Evolutionary conservation across 805 yeast genomes (phyloP), one percentile per base, ranked within the genome.

Genomic region (Kazachstania bromeliacearum): DNA sequence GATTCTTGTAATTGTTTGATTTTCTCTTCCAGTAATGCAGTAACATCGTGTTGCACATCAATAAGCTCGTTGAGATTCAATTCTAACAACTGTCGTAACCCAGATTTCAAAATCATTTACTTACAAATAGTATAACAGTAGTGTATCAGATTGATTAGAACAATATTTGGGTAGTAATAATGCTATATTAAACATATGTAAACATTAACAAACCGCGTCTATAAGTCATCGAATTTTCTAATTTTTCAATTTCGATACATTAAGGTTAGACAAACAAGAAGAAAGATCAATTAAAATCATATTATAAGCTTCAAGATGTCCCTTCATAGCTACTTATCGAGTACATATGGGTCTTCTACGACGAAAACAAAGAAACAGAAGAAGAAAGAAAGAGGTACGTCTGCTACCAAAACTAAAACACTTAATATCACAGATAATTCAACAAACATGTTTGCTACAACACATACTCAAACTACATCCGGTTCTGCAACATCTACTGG

Each of bases 291-390:
- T n/a, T n/a, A n/a, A n/a, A n/a, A n/a, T n/a, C n/a, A n/a, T n/a
- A n/a, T n/a, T n/a, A n/a, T n/a, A n/a, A n/a, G n/a, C n/a, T n/a
- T n/a, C n/a, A n/a, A n/a, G n/a, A 68, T 68, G 73, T 67, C 73
- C 2, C 47, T 71, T 22, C 62, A 70, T 29, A 70, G 65, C 34
- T 72, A 71, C 41, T 52, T 73, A 28, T 57, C 67, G 6, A 62
- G 66, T 42, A 65, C 65, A 25, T 73, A 73, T 38, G 58, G 69
- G 4, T 36, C 53, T 15, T 39, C 54, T 5, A 43, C 53, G 8
- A 59, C 55, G 15, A 45, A 45, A 12, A 34, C 48, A 22, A 44
- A 48, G 28, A 53, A 46, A 37, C 50, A 46, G 25, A 57, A 51
- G 39, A 51, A 54, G 39, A 53, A 53, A 36, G 38, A 42, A 31